Evolutionary conservation across 1,284 basidiomycete species (phyloP).

Genomic region (Coniferiporia weirii): DNA sequence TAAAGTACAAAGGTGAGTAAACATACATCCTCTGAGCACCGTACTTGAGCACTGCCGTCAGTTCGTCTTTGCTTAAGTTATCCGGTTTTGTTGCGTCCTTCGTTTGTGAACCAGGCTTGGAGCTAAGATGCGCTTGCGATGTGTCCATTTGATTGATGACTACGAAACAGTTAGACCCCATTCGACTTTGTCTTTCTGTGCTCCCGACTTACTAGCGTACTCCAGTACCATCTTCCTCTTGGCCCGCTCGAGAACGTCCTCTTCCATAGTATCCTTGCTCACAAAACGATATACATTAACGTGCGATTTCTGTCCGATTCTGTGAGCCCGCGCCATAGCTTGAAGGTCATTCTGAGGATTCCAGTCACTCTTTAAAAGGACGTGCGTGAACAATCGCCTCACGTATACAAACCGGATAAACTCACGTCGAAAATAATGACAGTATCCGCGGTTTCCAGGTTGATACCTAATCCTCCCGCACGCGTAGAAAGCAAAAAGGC

Average conservation of each 20-base stretch:
- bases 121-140: conserved; percentile 91
- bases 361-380: conserved; percentile 70
- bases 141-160: conserved; percentile 99
- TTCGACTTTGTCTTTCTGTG: conserved; percentile 17
- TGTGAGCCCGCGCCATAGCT: conserved; percentile 97
- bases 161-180: conserved; percentile 30
- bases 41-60: conserved; percentile 98
- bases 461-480: conserved; percentile 97
- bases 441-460: conserved; percentile 95
- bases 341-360: conserved; percentile 99
- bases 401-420: conserved; percentile 18
- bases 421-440: conserved; percentile 98
- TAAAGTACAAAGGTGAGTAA: conserved; percentile 15
- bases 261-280: conserved; percentile 99
- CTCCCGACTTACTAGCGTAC: conserved; percentile 83
- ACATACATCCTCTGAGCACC: conserved; percentile 94
- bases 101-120: conserved; percentile 53
- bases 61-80: conserved; percentile 94
- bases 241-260: conserved; percentile 95
- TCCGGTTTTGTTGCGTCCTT: conserved; percentile 78
- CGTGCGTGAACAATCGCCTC: not conserved
- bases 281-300: conserved; percentile 98
- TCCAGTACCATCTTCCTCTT: conserved; percentile 99
- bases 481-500: conserved; percentile 89
- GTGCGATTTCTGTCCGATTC: conserved; percentile 96